Base-by-base conservation (phyloP, 148 eudicot species). In the Arctostaphylos glauca region DNA sequence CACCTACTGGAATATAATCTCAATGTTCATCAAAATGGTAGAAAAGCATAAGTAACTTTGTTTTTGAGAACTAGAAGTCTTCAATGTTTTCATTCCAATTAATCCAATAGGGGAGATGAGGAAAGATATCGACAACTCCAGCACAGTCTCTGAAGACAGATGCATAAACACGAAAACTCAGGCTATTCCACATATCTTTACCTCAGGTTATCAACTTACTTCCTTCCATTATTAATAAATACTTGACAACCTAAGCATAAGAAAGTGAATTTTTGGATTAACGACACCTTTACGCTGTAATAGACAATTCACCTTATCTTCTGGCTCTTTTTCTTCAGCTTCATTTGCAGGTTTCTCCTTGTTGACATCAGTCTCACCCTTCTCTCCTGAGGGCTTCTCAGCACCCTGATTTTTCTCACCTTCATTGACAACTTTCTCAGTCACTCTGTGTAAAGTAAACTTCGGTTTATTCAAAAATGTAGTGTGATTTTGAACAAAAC, bases 251-350 rank as follows among this genome's bases (percentile, higher is more conserved):
- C 3, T 23, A 23, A 52, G 7, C 59, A 25, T 77, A 21, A 75
- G 9, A 77, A 53, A 38, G 80, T 56, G n/a, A 77, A 7, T 54
- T 54, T 55, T 77, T 15, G n/a, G 64, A 77, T 38, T 19, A 60
- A 58, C 2, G 23, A 19, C 44, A 6, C 25, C 16, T 9, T 25
- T 4, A 54, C 12, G 0, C 19, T 21, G 1, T 4, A n/a, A 54
- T 8, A 5, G 44, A 59, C 31, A 44, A 58, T 3, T 80, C 73
- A 95, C 97, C 93, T 95, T 93, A 23, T 87, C 90, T 85, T 96
- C 99, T 9, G 91, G 92, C 85, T 96, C 95, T 89, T 94, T 92
- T 83, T 91, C 98, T 89, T 90, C 95, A 82, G 90, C 58, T 72
- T 92, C 98, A 77, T 80, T 86, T 41, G 88, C 87, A 70, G 88